Conservation (phyloP, 768 basidiomycete genomes). For the Gautieria morchelliformis region DNA sequence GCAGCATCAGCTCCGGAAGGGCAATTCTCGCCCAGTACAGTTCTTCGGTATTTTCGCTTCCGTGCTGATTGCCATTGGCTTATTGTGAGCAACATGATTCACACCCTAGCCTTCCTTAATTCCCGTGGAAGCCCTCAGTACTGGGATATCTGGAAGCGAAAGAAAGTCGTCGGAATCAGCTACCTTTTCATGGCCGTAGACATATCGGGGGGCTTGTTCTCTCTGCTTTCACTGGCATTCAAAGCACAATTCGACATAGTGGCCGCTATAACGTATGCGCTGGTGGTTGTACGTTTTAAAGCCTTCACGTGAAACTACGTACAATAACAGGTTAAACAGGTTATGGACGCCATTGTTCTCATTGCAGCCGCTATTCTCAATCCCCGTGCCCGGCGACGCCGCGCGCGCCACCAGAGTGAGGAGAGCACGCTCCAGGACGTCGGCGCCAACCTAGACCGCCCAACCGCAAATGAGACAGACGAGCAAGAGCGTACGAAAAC, state of each 20-base stretch:
- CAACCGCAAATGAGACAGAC: not conserved
- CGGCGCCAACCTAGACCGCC: not conserved
- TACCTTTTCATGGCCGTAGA: conserved; percentile 63
- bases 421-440: not conserved
- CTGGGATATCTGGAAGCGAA: conserved; percentile 59
- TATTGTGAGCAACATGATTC: conserved; percentile 28
- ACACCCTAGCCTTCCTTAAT: not conserved
- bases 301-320: not conserved
- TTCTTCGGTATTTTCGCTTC: conserved; percentile 57
- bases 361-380: conserved; percentile 57
- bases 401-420: not conserved
- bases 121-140: conserved; percentile 51
- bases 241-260: conserved; percentile 51
- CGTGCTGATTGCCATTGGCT: conserved; percentile 41
- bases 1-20: conserved; percentile 29
- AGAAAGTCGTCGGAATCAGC: conserved; percentile 60
- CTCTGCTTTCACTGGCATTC: conserved; percentile 59
- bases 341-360: conserved; percentile 54
- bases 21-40: conserved; percentile 29
- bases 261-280: conserved; percentile 50
- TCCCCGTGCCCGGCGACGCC: conserved; percentile 22
- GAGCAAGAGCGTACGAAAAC: not conserved
- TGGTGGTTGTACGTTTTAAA: conserved; percentile 45
- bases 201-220: conserved; percentile 61
- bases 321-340: conserved; percentile 21